These are phyloP conservation scores for Seminavis robusta DNA, from an alignment of 108 stramenopile species.

Conservation along the genomic window DNA sequence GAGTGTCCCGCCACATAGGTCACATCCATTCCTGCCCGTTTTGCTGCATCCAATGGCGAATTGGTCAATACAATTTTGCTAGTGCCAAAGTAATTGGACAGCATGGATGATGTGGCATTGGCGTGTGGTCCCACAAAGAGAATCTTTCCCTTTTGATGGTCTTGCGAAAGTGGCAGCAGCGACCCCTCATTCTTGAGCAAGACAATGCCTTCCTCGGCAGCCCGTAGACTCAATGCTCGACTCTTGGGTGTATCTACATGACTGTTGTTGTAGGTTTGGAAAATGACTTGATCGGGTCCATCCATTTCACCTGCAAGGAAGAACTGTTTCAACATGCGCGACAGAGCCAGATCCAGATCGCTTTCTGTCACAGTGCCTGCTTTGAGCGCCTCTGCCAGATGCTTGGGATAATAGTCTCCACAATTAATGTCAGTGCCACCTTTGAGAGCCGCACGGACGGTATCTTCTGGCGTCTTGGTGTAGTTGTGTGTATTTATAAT, in stretches of 20 bases:
- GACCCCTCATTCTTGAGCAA: slow-evolving; percentile 32
- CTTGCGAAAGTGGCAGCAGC: slow-evolving; percentile 30
- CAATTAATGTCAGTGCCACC: too few species aligned
- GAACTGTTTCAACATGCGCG: too few species aligned
- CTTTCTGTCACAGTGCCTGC: slow-evolving; percentile 13
- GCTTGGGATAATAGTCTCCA: too few species aligned
- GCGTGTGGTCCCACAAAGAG: slow-evolving; percentile 50
- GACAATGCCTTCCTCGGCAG: slow-evolving; percentile 47
- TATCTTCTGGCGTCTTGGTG: slow-evolving; percentile 27
- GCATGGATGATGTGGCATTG: slow-evolving; percentile 20
- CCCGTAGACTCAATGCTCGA: slow-evolving; percentile 31
- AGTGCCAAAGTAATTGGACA: slow-evolving; percentile 47
- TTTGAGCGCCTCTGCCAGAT: too few species aligned
- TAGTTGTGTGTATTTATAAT: slow-evolving; percentile 32
- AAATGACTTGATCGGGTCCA: too few species aligned
- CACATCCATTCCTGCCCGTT: too few species aligned
- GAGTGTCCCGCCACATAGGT: too few species aligned
- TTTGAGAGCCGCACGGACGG: too few species aligned
- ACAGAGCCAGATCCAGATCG: too few species aligned
- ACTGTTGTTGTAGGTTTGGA: too few species aligned
- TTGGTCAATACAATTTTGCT: background rate
- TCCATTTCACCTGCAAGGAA: too few species aligned
- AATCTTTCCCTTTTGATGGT: slow-evolving; percentile 21
- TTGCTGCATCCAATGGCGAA: slow-evolving; percentile 32
- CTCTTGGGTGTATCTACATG: slow-evolving; percentile 14